phyloP scores from a whole-genome alignment of 352 stramenopile species.

The Halophytophthora batemanensis region DNA sequence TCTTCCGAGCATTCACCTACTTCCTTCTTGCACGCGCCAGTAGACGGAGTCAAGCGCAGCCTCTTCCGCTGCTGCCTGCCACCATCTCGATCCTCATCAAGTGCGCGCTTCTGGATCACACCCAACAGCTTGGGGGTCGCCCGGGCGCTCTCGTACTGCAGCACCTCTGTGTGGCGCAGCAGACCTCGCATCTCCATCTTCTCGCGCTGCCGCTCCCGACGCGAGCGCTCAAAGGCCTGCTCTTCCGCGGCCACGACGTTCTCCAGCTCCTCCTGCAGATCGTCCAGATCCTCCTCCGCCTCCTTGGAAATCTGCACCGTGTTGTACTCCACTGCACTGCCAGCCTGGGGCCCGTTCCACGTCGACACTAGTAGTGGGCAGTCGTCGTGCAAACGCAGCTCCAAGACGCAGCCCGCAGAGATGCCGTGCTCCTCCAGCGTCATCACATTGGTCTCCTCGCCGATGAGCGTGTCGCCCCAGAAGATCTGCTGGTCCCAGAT shows the following conservation, averaged over 20 bases:
- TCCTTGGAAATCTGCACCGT: slow-evolving; percentile 84
- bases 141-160: slow-evolving; percentile 47
- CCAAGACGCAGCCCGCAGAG: slow-evolving; percentile 53
- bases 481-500: slow-evolving; percentile 81
- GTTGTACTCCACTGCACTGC: slow-evolving; percentile 56
- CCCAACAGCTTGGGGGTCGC: slow-evolving; percentile 44
- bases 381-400: slow-evolving; percentile 75
- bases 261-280: slow-evolving; percentile 65
- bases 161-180: slow-evolving; percentile 61
- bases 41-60: slow-evolving; percentile 12
- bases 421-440: slow-evolving; percentile 72
- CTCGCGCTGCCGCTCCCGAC: slow-evolving; percentile 41
- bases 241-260: slow-evolving; percentile 57
- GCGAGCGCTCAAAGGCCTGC: slow-evolving; percentile 49
- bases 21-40: neutral
- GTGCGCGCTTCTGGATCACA: slow-evolving; percentile 42
- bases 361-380: slow-evolving; percentile 64
- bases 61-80: slow-evolving; percentile 8
- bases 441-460: slow-evolving; percentile 73
- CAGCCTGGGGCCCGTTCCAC: slow-evolving; percentile 55
- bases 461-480: slow-evolving; percentile 74
- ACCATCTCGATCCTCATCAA: slow-evolving; percentile 5
- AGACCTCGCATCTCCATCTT: slow-evolving; percentile 50
- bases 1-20: neutral
- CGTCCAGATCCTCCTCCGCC: slow-evolving; percentile 70